Evolutionary conservation across 2,329 filamentous ascomycete species (phyloP).

Genomic region (Pyricularia grisea): DNA sequence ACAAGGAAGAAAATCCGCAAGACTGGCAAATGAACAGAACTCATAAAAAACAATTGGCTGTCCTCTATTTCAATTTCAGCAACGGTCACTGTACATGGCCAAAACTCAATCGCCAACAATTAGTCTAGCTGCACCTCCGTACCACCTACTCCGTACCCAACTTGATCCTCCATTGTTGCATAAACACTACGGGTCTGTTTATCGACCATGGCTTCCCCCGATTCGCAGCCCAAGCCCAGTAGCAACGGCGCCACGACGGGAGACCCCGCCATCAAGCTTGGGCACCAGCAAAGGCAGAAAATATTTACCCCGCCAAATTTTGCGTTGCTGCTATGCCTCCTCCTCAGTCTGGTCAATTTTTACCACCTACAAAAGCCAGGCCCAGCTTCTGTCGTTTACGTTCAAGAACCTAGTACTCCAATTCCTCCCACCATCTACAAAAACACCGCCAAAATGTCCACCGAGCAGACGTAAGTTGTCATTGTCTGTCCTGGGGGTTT

Average conservation of each 20-base stretch:
- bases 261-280: conserved; percentile 1
- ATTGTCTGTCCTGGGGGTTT: not conserved
- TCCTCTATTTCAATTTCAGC: not conserved
- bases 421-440: conserved; percentile 7
- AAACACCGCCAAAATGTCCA: conserved; percentile 49
- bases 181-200: not conserved
- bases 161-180: not conserved
- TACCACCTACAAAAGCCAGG: not conserved
- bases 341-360: conserved; percentile 3
- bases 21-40: not conserved
- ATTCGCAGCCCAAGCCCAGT: not conserved
- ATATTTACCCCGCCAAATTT: conserved; percentile 28
- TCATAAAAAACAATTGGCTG: not conserved
- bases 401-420: conserved; percentile 8
- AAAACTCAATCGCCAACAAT: not conserved
- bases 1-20: not conserved
- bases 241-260: not conserved
- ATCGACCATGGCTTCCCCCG: not conserved
- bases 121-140: not conserved
- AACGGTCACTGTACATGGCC: not conserved
- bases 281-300: conserved; percentile 16
- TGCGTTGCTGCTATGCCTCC: conserved; percentile 5
- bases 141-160: not conserved
- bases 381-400: conserved; percentile 10
- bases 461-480: conserved; percentile 74